phyloP scores from a whole-genome alignment of 225 moss, liverwort and hornwort genomes.

The Polytrichum commune region DNA sequence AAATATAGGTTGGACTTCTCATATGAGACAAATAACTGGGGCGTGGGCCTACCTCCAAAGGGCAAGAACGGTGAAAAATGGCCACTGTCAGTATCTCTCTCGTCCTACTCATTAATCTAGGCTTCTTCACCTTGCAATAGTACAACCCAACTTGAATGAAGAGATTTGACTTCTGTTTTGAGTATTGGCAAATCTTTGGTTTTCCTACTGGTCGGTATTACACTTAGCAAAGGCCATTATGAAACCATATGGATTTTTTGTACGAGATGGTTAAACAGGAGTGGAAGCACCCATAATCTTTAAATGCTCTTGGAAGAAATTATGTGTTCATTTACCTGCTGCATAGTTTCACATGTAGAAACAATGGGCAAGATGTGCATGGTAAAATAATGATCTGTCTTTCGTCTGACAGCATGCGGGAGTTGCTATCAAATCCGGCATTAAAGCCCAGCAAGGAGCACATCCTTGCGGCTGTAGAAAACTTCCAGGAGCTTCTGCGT shows the following conservation, averaged over 20 bases:
- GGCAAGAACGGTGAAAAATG: constrained; percentile 84
- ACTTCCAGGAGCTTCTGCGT: constrained; percentile 69
- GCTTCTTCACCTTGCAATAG: too few species aligned
- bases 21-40: constrained; percentile 87
- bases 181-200: too few species aligned
- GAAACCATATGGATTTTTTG: too few species aligned
- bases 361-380: neutral
- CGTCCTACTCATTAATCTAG: neutral
- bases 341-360: too few species aligned
- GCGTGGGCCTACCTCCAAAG: constrained; percentile 84
- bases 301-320: too few species aligned
- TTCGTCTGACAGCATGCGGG: constrained; percentile 52
- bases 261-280: too few species aligned
- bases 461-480: constrained; percentile 82
- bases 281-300: too few species aligned
- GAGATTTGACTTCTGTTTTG: too few species aligned
- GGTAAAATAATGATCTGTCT: neutral
- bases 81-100: constrained; percentile 55
- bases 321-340: too few species aligned
- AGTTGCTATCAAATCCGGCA: constrained; percentile 61
- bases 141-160: too few species aligned
- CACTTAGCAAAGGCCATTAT: too few species aligned
- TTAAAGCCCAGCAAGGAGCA: constrained; percentile 72
- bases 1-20: constrained; percentile 77
- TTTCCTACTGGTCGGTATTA: too few species aligned